These are phyloP conservation scores for Pleurotus pulmonarius DNA, from an alignment of 768 basidiomycete species.

Conservation along the genomic window DNA sequence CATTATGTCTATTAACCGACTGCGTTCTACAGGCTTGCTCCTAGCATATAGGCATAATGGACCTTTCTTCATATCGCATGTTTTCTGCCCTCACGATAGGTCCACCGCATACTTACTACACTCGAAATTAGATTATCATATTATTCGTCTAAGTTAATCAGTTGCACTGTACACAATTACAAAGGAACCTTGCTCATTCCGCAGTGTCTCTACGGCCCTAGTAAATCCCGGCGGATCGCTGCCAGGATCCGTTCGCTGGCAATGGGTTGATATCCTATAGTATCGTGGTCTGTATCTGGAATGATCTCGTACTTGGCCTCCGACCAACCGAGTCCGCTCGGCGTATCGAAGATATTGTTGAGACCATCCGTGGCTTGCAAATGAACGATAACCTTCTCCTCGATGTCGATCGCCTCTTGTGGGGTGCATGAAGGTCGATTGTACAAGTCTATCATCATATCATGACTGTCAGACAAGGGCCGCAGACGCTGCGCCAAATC, in stretches of 20 bases:
- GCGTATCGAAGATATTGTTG: not conserved
- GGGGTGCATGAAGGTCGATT: not conserved
- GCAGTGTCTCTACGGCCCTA: not conserved
- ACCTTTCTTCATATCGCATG: conserved; percentile 76
- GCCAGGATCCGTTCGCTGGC: not conserved
- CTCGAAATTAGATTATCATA: not conserved
- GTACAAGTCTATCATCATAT: not conserved
- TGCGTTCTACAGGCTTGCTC: conserved; percentile 40
- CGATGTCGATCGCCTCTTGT: conserved; percentile 3
- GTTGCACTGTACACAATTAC: too few species aligned
- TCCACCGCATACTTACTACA: too few species aligned
- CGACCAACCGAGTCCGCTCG: conserved; percentile 6
- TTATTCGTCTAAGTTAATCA: too few species aligned
- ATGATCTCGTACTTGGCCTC: conserved; percentile 2
- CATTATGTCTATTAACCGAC: conserved; percentile 1
- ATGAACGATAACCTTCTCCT: conserved; percentile 3
- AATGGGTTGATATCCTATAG: not conserved
- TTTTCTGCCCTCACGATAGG: too few species aligned
- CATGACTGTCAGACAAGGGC: not conserved
- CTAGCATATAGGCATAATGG: conserved; percentile 41
- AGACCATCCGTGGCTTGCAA: conserved; percentile 4
- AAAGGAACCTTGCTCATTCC: too few species aligned
- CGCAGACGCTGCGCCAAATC: not conserved
- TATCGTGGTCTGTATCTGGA: conserved; percentile 3
- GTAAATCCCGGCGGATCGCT: not conserved